These are phyloP conservation scores for Alternaria gaisen DNA, from an alignment of 2,329 filamentous ascomycete species.

Conservation along the genomic window DNA sequence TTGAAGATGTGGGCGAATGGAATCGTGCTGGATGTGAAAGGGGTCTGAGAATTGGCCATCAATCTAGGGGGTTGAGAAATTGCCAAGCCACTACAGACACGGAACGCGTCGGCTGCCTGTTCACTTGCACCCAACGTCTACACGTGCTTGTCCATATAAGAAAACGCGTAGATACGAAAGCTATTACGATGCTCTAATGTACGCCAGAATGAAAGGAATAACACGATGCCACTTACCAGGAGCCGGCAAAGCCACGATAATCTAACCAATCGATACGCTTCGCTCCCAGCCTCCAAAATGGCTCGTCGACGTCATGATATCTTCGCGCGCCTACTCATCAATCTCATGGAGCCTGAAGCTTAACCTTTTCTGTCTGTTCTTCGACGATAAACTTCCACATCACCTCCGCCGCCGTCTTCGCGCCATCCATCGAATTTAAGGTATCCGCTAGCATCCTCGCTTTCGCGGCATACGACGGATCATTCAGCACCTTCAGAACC, in stretches of 20 bases:
- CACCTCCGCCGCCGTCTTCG: constrained; percentile 38
- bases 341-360: constrained; percentile 1
- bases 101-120: background rate
- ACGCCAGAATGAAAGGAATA: background rate
- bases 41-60: background rate
- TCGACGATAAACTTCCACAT: constrained; percentile 46
- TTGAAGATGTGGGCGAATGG: background rate
- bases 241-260: background rate
- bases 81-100: background rate
- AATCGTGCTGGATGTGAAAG: background rate
- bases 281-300: background rate
- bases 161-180: background rate
- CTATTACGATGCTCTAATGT: background rate
- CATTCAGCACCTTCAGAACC: constrained; percentile 34
- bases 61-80: background rate
- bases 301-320: constrained; percentile 9
- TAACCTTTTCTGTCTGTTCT: constrained; percentile 26
- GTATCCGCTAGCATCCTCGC: constrained; percentile 36
- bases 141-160: background rate
- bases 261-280: background rate
- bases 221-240: too few relatives aligned
- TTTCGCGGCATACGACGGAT: constrained; percentile 36
- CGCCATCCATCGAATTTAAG: constrained; percentile 42
- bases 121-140: background rate
- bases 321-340: background rate